These are phyloP conservation scores for Sophora flavescens DNA, from an alignment of 306 rosid species.

Conservation along the genomic window DNA sequence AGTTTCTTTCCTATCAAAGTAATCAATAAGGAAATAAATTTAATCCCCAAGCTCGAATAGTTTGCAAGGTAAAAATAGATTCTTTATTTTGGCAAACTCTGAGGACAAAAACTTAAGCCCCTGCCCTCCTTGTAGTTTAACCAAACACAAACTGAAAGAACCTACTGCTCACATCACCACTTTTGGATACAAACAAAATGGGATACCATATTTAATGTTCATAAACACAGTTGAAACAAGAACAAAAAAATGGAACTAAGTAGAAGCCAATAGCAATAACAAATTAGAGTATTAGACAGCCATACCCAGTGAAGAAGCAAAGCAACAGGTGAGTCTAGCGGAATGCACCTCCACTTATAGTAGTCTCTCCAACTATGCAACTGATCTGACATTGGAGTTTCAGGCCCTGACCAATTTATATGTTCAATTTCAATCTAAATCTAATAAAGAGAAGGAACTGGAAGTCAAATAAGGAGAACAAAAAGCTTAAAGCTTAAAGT, in stretches of 20 bases:
- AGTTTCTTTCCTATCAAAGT: not conserved
- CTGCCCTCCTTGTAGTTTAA: not conserved
- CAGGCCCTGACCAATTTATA: conserved; percentile 68
- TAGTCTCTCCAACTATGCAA: conserved; percentile 80
- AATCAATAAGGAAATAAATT: conserved; percentile 1
- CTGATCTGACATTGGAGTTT: conserved; percentile 49
- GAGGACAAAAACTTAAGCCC: not conserved
- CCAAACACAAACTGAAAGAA: conserved; percentile 16
- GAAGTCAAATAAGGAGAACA: conserved; percentile 35
- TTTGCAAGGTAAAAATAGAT: conserved; percentile 5
- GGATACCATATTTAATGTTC: conserved; percentile 23
- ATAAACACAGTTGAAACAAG: conserved; percentile 18
- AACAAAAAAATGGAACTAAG: conserved; percentile 17
- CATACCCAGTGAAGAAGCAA: conserved; percentile 95
- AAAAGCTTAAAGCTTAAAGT: conserved; percentile 43
- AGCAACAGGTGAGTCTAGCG: conserved; percentile 79
- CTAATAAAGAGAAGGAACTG: not conserved
- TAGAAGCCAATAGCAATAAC: conserved; percentile 17
- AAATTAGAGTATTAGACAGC: conserved; percentile 17
- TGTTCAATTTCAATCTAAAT: conserved; percentile 41
- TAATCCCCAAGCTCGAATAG: conserved; percentile 30
- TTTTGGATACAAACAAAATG: conserved; percentile 34
- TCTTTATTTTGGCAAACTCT: conserved; percentile 28
- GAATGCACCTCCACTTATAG: conserved; percentile 85
- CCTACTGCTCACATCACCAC: conserved; percentile 15